A percentile compares a stretch with the other conserved stretches of the same genome.
phyloP scores from a whole-genome alignment of 805 yeast genomes.

The Candida silvicultrix region DNA sequence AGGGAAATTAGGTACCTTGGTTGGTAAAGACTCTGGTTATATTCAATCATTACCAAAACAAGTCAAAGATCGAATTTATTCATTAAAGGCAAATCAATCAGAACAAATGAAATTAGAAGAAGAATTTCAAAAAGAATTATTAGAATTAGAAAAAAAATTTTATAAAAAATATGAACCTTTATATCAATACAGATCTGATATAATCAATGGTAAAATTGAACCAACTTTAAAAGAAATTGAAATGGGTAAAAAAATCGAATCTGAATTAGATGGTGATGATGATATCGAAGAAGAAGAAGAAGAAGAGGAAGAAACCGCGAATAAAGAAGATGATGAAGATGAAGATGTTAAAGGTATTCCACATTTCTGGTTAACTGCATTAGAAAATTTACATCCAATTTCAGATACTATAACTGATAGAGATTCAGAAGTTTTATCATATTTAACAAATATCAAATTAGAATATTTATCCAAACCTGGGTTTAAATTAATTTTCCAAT shows the following conservation, averaged over 20 bases:
- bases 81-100: slow-evolving; percentile 75
- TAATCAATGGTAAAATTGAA: slow-evolving; percentile 66
- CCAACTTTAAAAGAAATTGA: slow-evolving; percentile 76
- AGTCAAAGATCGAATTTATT: slow-evolving; percentile 72
- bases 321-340: slow-evolving; percentile 34
- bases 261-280: slow-evolving; percentile 40
- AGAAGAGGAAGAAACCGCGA: too few relatives aligned
- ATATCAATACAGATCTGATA: slow-evolving; percentile 62
- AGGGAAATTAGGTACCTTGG: slow-evolving; percentile 77
- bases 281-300: slow-evolving; percentile 36
- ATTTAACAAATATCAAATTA: slow-evolving; percentile 64
- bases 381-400: slow-evolving; percentile 77
- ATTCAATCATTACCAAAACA: slow-evolving; percentile 65
- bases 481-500: slow-evolving; percentile 79
- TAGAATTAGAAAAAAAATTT: slow-evolving; percentile 80
- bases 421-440: slow-evolving; percentile 76
- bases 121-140: slow-evolving; percentile 83
- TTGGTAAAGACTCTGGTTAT: slow-evolving; percentile 86
- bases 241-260: slow-evolving; percentile 68
- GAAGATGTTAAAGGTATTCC: slow-evolving; percentile 73
- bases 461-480: slow-evolving; percentile 84
- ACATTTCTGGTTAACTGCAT: slow-evolving; percentile 93
- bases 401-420: slow-evolving; percentile 84
- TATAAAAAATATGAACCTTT: slow-evolving; percentile 68
- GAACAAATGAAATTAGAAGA: slow-evolving; percentile 80